Evolutionary conservation across 345 rosid genomes (phyloP), one percentile per base, ranked within the genome.

Genomic region (Hirschfeldia incana): DNA sequence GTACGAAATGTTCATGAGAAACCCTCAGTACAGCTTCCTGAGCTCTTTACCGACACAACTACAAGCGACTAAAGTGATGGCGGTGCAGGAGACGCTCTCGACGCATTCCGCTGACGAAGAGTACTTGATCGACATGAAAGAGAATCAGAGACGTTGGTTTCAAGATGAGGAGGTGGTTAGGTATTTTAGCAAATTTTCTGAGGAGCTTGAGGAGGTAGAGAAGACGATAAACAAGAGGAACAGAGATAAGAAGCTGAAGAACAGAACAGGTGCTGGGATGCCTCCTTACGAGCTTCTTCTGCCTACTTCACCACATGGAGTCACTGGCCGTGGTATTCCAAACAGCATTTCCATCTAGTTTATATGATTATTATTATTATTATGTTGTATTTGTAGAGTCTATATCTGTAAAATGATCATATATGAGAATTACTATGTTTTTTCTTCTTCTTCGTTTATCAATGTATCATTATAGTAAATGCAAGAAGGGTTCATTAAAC

Each of bases 21-120:
- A 86, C 76, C 98, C 98, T n/a, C 97, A 91, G 65, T 78, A 9
- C 13, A 81, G 83, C 32, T 92, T 94, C 76, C 76, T 92, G 17
- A 81, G 89, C 13, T 86, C 97, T 5, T 73, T 94, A 78, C 92
- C 98, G 0, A 89, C 97, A 76, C 83, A 91, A 70, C 97, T 94
- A 55, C 98, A 94, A 84, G 95, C 97, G 26, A 91, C 97, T 3
- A 94, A 94, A 87, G 90, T 94, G 69, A 94, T 94, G 98, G 98
- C 98, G 0, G 97, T 89, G 8, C 98, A 94, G 78, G 90, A 94
- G 75, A 88, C 97, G 0, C 84, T 94, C 42, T 94, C 97, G 1
- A 92, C 97, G 21, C 98, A 94, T 78, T 90, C 98, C 1, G 73
- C 89, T 0, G 97, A 94, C 6, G 98, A 94, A 80, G 98, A 94